These are phyloP conservation scores for Vitis riparia DNA, from an alignment of 164 flowering plant species.

Conservation along the genomic window DNA sequence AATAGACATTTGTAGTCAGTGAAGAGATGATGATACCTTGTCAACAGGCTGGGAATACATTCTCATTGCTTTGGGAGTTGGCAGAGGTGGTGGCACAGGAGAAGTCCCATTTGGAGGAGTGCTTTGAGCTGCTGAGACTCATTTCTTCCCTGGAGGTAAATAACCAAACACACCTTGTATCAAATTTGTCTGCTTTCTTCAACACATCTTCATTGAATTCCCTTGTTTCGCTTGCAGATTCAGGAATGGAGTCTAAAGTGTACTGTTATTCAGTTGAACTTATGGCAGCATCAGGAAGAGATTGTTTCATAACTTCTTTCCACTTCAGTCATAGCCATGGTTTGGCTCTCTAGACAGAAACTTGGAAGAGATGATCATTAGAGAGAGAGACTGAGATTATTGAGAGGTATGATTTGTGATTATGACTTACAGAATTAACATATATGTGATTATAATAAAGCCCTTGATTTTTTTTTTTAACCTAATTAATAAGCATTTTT, in stretches of 20 bases:
- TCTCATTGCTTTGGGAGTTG: conserved; percentile 42
- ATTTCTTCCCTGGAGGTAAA: conserved; percentile 54
- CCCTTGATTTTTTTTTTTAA: too few species aligned
- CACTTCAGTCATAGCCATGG: too few species aligned
- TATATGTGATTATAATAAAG: too few species aligned
- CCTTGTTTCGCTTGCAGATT: conserved; percentile 30
- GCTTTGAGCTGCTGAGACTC: conserved; percentile 42
- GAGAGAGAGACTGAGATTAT: too few species aligned
- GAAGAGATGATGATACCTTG: neutral
- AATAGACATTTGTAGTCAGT: neutral
- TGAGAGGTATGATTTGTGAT: too few species aligned
- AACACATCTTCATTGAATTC: neutral
- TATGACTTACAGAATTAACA: too few species aligned
- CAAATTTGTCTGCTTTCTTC: neutral
- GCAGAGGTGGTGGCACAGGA: conserved; percentile 64
- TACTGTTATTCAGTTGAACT: conserved; percentile 32
- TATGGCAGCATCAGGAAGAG: conserved; percentile 16
- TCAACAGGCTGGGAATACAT: conserved; percentile 45
- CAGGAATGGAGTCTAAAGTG: conserved; percentile 57
- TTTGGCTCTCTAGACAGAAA: too few species aligned
- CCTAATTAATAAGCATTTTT: too few species aligned
- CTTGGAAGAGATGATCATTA: too few species aligned
- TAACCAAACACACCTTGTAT: neutral
- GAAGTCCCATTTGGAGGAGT: conserved; percentile 54
- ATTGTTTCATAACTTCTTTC: neutral